phyloP scores from a whole-genome alignment of 2,329 filamentous ascomycete genomes.

The Apiospora marii region DNA sequence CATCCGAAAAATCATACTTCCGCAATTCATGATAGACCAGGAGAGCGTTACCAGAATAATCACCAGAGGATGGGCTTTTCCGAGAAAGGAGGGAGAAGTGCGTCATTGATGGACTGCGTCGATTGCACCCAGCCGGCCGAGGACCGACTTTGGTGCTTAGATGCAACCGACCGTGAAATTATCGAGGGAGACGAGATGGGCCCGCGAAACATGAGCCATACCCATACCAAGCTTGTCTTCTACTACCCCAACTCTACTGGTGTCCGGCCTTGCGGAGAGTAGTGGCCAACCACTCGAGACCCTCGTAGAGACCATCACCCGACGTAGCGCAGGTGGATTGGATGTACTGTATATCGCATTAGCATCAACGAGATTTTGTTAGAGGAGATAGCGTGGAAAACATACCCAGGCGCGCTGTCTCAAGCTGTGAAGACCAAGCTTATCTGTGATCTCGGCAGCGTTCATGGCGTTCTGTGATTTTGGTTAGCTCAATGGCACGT shows the following conservation, averaged over 20 bases:
- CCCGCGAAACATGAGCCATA: constrained; percentile 49
- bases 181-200: constrained; percentile 43
- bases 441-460: constrained; percentile 99
- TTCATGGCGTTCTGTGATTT: constrained; percentile 92
- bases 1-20: constrained; percentile 43
- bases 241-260: constrained; percentile 57
- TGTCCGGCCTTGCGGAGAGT: constrained; percentile 80
- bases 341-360: constrained; percentile 75
- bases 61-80: constrained; percentile 39
- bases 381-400: constrained; percentile 33
- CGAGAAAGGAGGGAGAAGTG: constrained; percentile 38
- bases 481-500: constrained; percentile 37
- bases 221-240: constrained; percentile 37
- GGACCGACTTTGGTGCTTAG: constrained; percentile 56
- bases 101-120: constrained; percentile 60
- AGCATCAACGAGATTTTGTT: constrained; percentile 28
- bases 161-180: constrained; percentile 64
- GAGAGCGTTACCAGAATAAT: constrained; percentile 33
- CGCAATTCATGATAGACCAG: constrained; percentile 34
- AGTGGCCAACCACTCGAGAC: constrained; percentile 91
- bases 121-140: constrained; percentile 55
- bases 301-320: constrained; percentile 99
- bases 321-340: constrained; percentile 99
- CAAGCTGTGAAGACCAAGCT: constrained; percentile 98
- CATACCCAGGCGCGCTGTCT: constrained; percentile 98